phyloP scores from a whole-genome alignment of 1,284 basidiomycete species.

The Puccinia polysora region DNA sequence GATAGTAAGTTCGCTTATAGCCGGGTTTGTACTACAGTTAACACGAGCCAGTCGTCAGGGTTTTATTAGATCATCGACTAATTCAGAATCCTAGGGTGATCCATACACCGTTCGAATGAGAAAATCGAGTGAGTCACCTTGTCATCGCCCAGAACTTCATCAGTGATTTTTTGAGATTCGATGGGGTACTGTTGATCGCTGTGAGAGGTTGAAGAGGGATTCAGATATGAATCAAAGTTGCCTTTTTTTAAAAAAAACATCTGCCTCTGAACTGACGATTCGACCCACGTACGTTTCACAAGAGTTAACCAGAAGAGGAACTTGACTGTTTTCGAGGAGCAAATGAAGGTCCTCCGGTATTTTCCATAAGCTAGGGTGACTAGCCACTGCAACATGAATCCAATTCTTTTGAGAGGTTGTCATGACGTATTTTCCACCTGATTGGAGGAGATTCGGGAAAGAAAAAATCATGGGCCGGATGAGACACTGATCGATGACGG shows the following conservation, averaged over 20 bases:
- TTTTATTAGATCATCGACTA: too few relatives aligned
- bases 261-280: background rate
- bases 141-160: conserved; percentile 37
- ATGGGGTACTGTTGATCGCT: conserved; percentile 21
- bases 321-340: conserved; percentile 22
- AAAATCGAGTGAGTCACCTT: conserved; percentile 13
- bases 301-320: conserved; percentile 36
- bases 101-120: too few relatives aligned
- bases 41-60: too few relatives aligned
- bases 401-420: conserved; percentile 26
- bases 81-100: background rate
- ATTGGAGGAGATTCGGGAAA: background rate
- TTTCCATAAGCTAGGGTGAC: conserved; percentile 35
- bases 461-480: background rate
- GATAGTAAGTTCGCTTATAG: conserved; percentile 29
- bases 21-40: conserved; percentile 34
- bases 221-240: too few relatives aligned
- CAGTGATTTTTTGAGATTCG: conserved; percentile 30
- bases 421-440: conserved; percentile 39
- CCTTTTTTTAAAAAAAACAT: too few relatives aligned
- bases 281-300: conserved; percentile 26
- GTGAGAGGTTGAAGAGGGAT: background rate
- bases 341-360: conserved; percentile 28
- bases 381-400: conserved; percentile 24
- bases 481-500: background rate